Percentiles rank a stretch among this genome's conserved stretches.
These are phyloP conservation scores for Tephrocybe sp. DNA, from an alignment of 768 basidiomycete species.

Conservation along the genomic window DNA sequence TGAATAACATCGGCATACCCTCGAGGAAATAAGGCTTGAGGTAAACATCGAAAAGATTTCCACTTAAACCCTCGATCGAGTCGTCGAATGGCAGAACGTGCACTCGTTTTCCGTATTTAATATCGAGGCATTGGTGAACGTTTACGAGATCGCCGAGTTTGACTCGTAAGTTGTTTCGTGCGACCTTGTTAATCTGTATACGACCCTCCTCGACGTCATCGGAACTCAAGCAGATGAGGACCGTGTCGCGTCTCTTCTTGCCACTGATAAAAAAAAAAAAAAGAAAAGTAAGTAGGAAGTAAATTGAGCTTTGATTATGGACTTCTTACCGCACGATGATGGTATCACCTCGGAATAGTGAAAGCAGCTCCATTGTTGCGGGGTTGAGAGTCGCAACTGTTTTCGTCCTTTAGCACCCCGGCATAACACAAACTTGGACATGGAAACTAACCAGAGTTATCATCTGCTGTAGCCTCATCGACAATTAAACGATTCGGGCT, in stretches of 20 bases:
- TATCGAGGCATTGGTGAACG: conserved; percentile 94
- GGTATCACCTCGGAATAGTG: conserved; percentile 95
- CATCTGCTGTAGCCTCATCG: conserved; percentile 90
- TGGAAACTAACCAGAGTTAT: conserved; percentile 78
- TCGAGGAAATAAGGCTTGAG: conserved; percentile 99
- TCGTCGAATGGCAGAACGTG: conserved; percentile 98
- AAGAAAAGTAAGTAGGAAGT: conserved; percentile 4
- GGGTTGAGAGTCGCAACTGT: conserved; percentile 93
- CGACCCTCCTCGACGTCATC: conserved; percentile 98
- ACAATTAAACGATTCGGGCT: conserved; percentile 98
- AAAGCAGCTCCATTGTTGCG: conserved; percentile 91
- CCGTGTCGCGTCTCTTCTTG: conserved; percentile 97
- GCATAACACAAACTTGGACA: neutral
- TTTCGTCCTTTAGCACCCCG: neutral
- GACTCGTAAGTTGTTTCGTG: conserved; percentile 97
- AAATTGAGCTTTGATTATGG: neutral
- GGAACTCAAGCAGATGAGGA: conserved; percentile 92
- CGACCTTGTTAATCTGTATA: conserved; percentile 99
- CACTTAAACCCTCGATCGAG: conserved; percentile 95
- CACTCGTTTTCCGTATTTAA: conserved; percentile 98
- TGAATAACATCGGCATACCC: conserved; percentile 39
- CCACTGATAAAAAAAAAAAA: conserved; percentile 74
- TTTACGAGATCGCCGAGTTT: conserved; percentile 96
- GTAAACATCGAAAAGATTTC: conserved; percentile 98
- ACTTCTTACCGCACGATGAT: conserved; percentile 81